Evolutionary conservation across 257 asterid species (phyloP), one percentile per base, ranked within the genome.

Genomic region (Ligustrum vulgare): DNA sequence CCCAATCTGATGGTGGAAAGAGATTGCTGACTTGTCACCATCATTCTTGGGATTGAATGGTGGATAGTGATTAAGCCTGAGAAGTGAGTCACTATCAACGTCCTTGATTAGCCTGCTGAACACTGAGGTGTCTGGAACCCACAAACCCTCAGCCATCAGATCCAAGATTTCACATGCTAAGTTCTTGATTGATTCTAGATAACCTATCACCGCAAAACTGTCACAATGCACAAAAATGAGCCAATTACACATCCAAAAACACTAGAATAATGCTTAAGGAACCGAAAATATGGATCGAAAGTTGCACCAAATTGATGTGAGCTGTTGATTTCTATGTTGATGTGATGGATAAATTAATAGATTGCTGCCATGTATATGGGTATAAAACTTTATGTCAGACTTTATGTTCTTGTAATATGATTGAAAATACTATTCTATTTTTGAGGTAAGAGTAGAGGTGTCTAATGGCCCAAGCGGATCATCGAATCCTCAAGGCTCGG

Each of bases 11-110:
- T 10, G 47, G 47, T 41, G 47, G 47, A 49, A 49, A 72, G 36
- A 79, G 6, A 82, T 6, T 3, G 85, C 35, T 45, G 81, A 63
- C 68, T 78, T 73, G 69, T 43, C 82, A 23, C n/a, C 68, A 79
- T 63, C 72, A 3, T 76, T 67, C 0, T 84, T 70, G 62, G 62
- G 62, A 51, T 45, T 45, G 54, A 45, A 45, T 45, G 54, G 54
- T 2, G 94, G 94, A 69, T 93, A 93, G 90, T 91, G 89, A 83
- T 93, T 93, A 75, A 93, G 81, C 84, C 98, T 82, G 31, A 93
- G 80, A 15, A 91, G 80, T 0, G 93, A 89, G 84, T 93, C 97
- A 20, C 71, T 76, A 0, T 78, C 79, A 0, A 68, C 37, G 79
- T 88, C 89, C 45, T 69, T 81, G 81, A 93, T 84, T 7, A 93